Percentiles rank a stretch among this genome's conserved stretches.
Evolutionary conservation across 306 rosid genomes (phyloP).

Genomic region (Cucurbita maxima): DNA sequence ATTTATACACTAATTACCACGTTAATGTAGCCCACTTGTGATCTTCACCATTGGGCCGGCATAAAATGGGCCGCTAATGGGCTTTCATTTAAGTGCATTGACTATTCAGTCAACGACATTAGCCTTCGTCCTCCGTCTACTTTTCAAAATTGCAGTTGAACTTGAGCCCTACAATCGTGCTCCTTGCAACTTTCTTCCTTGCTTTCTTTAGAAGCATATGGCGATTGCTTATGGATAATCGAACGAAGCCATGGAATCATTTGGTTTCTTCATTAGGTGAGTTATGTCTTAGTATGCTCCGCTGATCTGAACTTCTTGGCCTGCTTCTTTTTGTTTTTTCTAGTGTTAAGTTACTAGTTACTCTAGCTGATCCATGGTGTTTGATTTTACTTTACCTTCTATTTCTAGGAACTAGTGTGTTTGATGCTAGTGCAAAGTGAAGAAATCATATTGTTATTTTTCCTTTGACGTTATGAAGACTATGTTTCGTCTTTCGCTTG

Average conservation of each 20-base stretch:
- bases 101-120: neutral
- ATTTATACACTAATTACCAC: no score
- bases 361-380: neutral
- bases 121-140: neutral
- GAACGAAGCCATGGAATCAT: neutral
- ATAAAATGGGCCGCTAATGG: neutral
- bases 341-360: neutral
- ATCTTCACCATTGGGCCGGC: neutral
- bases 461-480: conserved; percentile 22
- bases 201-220: neutral
- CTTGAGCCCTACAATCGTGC: neutral
- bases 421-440: neutral
- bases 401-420: neutral
- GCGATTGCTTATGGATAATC: neutral
- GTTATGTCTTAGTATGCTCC: neutral
- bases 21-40: neutral
- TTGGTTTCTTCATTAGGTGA: neutral
- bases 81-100: neutral
- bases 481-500: conserved; percentile 18
- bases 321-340: neutral
- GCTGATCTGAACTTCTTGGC: neutral
- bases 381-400: neutral
- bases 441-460: neutral
- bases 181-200: neutral
- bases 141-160: neutral